These are phyloP conservation scores for Avena eriantha DNA, from an alignment of 176 grass and related monocot genomes.

Conservation along the genomic window DNA sequence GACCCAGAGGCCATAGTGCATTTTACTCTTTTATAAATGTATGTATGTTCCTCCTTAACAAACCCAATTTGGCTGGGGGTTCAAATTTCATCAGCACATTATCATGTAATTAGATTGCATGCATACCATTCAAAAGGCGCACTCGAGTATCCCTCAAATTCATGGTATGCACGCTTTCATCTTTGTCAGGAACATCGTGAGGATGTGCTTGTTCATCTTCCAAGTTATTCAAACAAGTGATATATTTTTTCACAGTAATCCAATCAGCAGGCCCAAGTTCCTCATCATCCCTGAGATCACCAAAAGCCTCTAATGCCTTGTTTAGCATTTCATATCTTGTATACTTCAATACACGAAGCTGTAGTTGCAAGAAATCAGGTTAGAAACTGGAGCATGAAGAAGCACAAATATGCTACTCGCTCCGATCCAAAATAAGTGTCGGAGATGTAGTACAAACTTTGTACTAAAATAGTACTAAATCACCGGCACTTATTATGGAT, in stretches of 20 bases:
- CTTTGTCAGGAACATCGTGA: conserved; percentile 60
- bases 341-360: conserved; percentile 90
- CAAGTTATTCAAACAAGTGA: conserved; percentile 84
- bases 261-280: conserved; percentile 96
- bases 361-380: conserved; percentile 39
- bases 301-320: conserved; percentile 85
- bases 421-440: too few relatives aligned
- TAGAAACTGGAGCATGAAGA: background rate
- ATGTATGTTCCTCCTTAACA: background rate
- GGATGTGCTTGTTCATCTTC: conserved; percentile 81
- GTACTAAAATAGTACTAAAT: too few relatives aligned
- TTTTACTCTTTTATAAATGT: background rate
- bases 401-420: background rate
- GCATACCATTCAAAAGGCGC: conserved; percentile 87
- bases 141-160: conserved; percentile 78
- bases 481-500: too few relatives aligned
- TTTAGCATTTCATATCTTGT: conserved; percentile 92
- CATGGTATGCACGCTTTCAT: conserved; percentile 62
- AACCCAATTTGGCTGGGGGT: background rate
- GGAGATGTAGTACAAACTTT: too few relatives aligned
- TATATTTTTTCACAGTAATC: conserved; percentile 77
- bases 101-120: conserved; percentile 20
- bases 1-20: background rate
- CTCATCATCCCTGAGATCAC: conserved; percentile 91
- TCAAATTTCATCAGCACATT: conserved; percentile 21